These are phyloP conservation scores for Mortierella sp. DNA, from an alignment of 371 early-diverging fungal species.

Conservation along the genomic window DNA sequence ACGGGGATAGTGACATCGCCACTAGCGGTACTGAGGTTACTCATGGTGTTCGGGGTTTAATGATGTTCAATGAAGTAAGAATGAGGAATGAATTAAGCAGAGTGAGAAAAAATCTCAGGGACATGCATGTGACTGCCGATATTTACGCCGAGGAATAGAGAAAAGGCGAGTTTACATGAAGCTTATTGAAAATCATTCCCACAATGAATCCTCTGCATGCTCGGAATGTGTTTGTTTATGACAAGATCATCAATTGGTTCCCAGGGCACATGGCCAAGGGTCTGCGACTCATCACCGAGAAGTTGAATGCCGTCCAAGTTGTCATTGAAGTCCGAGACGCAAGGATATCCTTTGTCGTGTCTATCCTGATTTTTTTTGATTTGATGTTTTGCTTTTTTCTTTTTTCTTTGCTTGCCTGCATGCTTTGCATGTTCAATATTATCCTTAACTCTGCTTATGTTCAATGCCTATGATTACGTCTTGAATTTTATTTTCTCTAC, in stretches of 20 bases:
- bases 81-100: not conserved
- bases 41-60: not conserved
- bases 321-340: slow-evolving; percentile 96
- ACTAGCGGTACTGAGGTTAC: not conserved
- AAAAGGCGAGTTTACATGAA: slow-evolving; percentile 1
- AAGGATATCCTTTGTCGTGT: slow-evolving; percentile 56
- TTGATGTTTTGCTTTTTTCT: slow-evolving; percentile 4
- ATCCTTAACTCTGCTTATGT: slow-evolving; percentile 42
- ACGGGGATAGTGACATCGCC: slow-evolving; percentile 58
- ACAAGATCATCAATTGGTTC: slow-evolving; percentile 92
- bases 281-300: slow-evolving; percentile 78
- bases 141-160: not conserved
- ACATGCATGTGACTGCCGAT: not conserved
- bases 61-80: not conserved
- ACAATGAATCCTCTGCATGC: slow-evolving; percentile 42
- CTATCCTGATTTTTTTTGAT: not conserved
- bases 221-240: slow-evolving; percentile 64
- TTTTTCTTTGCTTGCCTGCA: not conserved
- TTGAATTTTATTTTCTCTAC: slow-evolving; percentile 2
- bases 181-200: not conserved
- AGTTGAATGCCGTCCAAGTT: slow-evolving; percentile 82
- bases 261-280: slow-evolving; percentile 96
- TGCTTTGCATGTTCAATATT: slow-evolving; percentile 5
- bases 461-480: slow-evolving; percentile 7
- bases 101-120: not conserved